Evolutionary conservation across 129 eudicot genomes (phyloP).

Genomic region (Pseudognaphalium luteoalbum): DNA sequence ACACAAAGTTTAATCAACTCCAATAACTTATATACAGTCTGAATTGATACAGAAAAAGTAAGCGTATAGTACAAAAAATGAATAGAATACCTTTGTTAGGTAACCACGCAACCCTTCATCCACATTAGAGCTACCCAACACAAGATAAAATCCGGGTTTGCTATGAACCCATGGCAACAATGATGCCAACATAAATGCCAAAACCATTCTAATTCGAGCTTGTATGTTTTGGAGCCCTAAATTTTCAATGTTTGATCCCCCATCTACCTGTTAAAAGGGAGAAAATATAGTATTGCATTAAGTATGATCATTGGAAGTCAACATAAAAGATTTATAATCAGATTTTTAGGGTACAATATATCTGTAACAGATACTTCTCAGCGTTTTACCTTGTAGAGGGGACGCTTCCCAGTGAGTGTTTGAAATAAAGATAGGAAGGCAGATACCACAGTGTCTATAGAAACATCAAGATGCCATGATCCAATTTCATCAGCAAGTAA

Average conservation of each 20-base stretch:
- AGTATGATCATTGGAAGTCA: not conserved
- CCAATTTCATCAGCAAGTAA: constrained; percentile 90
- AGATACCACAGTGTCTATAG: constrained; percentile 80
- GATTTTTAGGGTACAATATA: not conserved
- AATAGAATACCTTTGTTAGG: constrained; percentile 72
- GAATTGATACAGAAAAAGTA: not conserved
- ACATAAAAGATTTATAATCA: not conserved
- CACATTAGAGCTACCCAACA: constrained; percentile 96
- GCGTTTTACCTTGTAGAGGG: constrained; percentile 74
- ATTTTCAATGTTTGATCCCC: constrained; percentile 89
- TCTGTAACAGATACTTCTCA: not conserved
- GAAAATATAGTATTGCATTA: not conserved
- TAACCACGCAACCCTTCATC: constrained; percentile 98
- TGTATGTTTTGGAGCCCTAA: constrained; percentile 96
- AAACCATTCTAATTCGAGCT: constrained; percentile 96
- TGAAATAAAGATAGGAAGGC: constrained; percentile 75
- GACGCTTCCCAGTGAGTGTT: constrained; percentile 84
- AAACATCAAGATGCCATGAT: constrained; percentile 94
- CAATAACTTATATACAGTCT: not conserved
- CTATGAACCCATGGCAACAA: constrained; percentile 97
- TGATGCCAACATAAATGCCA: constrained; percentile 96
- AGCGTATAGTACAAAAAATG: too few relatives aligned
- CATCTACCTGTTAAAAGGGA: constrained; percentile 67
- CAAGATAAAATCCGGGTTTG: constrained; percentile 94
- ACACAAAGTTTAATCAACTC: not conserved